phyloP scores from a whole-genome alignment of 345 rosid species.

The Populus euphratica region DNA sequence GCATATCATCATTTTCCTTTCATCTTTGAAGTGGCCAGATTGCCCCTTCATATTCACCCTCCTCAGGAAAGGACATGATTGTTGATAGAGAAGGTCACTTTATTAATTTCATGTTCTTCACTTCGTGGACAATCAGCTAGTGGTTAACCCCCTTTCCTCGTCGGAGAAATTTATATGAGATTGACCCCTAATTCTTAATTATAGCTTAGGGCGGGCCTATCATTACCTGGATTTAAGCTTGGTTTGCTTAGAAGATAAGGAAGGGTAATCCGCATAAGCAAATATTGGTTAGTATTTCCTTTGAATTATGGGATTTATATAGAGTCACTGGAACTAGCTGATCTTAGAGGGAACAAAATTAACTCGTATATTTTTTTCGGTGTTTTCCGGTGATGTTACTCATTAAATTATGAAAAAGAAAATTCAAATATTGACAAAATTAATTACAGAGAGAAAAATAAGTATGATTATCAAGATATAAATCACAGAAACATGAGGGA shows the following conservation, averaged over 20 bases:
- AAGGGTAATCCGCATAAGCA: background rate
- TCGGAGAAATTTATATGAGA: background rate
- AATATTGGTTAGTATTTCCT: background rate
- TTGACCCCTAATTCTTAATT: background rate
- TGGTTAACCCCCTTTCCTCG: background rate
- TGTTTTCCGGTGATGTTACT: background rate
- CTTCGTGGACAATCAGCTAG: background rate
- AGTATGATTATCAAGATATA: constrained; percentile 8
- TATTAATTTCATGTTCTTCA: background rate
- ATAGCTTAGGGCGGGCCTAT: background rate
- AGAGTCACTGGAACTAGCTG: background rate
- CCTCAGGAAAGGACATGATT: background rate
- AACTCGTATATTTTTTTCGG: background rate
- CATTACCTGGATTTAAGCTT: background rate
- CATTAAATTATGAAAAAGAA: background rate
- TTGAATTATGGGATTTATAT: background rate
- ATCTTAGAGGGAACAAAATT: background rate
- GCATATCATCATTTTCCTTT: background rate
- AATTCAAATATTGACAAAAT: background rate
- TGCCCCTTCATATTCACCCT: background rate
- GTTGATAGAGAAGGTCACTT: background rate
- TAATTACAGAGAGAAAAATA: background rate
- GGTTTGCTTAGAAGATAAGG: constrained; percentile 10
- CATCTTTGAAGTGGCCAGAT: background rate
- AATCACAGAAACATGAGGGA: background rate